A percentile compares a stretch with the other conserved stretches of the same genome.
Conservation (phyloP, 768 basidiomycete species). For the Leccinum incarnatum region DNA sequence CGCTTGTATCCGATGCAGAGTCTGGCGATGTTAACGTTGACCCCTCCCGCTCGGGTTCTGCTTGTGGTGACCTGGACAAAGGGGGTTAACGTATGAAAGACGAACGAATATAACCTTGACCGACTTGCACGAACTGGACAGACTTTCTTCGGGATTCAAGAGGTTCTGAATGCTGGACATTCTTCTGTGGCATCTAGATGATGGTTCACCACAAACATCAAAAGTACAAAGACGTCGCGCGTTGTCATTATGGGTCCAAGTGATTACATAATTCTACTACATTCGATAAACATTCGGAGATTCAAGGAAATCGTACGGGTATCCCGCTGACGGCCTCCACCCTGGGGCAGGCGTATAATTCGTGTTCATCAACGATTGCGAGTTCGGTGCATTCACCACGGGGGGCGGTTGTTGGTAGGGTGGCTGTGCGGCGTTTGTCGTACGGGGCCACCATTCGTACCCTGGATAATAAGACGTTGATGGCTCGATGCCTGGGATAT, state of each 20-base stretch:
- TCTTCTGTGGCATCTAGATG: slow-evolving; percentile 22
- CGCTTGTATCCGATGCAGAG: slow-evolving; percentile 33
- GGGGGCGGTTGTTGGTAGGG: slow-evolving; percentile 17
- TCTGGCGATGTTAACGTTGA: slow-evolving; percentile 34
- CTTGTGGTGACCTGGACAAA: slow-evolving; percentile 28
- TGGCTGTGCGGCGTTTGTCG: slow-evolving; percentile 13
- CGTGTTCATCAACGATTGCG: slow-evolving; percentile 11
- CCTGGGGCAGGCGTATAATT: slow-evolving; percentile 18
- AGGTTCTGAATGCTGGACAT: slow-evolving; percentile 60
- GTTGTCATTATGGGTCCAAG: slow-evolving; percentile 34
- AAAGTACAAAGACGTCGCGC: slow-evolving; percentile 4
- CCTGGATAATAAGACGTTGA: slow-evolving; percentile 54
- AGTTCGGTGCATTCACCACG: background rate
- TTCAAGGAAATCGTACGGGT: slow-evolving; percentile 22
- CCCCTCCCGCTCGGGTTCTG: slow-evolving; percentile 25
- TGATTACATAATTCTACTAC: slow-evolving; percentile 29
- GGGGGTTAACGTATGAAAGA: slow-evolving; percentile 18
- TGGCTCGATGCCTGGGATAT: slow-evolving; percentile 54
- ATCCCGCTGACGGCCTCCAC: slow-evolving; percentile 21
- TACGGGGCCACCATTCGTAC: slow-evolving; percentile 66
- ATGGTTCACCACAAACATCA: slow-evolving; percentile 11
- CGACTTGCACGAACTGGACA: slow-evolving; percentile 42
- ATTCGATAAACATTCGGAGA: slow-evolving; percentile 21
- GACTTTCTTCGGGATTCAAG: slow-evolving; percentile 51
- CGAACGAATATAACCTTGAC: slow-evolving; percentile 19